Base-by-base conservation (phyloP, 495 filamentous ascomycete genomes). In the Margaritispora aquatica region DNA sequence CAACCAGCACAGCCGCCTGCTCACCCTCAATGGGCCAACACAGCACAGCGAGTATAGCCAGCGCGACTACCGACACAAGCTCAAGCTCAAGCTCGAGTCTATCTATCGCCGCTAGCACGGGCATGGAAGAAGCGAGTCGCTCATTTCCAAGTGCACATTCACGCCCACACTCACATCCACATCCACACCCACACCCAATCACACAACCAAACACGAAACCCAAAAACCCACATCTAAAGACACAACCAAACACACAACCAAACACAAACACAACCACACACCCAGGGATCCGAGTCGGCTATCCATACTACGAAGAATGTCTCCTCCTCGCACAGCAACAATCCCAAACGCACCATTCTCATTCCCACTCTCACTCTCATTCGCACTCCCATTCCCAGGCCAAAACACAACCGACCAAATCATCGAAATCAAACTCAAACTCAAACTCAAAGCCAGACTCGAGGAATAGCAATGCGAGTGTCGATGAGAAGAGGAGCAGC, bases 291-390 rank as follows among this genome's bases (percentile, higher is more conserved):
- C 36, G 54, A 4, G 17, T 11, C 54, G 54, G 54, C 21, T 57
- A 57, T 41, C 54, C 54, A 10, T 27, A 57, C 23, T 57, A 57
- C 41, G 54, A 57, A 27, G 54, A 57, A 11, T 26, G 26, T 11
- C 11, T 54, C 27, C 1, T 31, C 1, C 27, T 20, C n/a, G 53
- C 26, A 23, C 13, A 52, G 50, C 50, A 51, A 34, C n/a, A n/a
- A n/a, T n/a, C n/a, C n/a, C n/a, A n/a, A n/a, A n/a, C n/a, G n/a
- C n/a, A n/a, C n/a, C n/a, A n/a, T n/a, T n/a, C n/a, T n/a, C n/a
- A n/a, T n/a, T n/a, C n/a, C n/a, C n/a, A n/a, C n/a, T n/a, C n/a
- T n/a, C n/a, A n/a, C n/a, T n/a, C n/a, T n/a, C n/a, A n/a, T n/a
- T n/a, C n/a, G n/a, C n/a, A n/a, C n/a, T n/a, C n/a, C n/a, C n/a